Percentiles rank a stretch among this genome's conserved stretches.
phyloP scores from a whole-genome alignment of 305 asterid species.

The Fraxinus sp. region DNA sequence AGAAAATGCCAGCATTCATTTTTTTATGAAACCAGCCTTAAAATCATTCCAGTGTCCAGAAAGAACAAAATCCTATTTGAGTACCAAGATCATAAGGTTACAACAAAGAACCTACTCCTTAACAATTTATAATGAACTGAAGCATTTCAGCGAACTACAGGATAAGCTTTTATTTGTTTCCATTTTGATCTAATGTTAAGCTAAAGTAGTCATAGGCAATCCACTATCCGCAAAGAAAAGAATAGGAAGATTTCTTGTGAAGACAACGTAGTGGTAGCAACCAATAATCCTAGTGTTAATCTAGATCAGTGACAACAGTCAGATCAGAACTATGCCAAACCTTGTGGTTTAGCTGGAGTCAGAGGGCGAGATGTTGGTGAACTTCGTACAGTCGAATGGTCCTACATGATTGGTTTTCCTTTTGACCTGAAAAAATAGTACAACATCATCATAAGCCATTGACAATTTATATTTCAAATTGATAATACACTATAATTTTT shows the following conservation, averaged over 20 bases:
- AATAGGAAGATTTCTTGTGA: background rate
- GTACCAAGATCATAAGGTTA: background rate
- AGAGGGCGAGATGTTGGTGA: slow-evolving; percentile 40
- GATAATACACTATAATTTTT: background rate
- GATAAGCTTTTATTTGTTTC: background rate
- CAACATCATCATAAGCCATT: slow-evolving; percentile 16
- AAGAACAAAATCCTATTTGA: background rate
- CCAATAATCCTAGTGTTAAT: slow-evolving; percentile 13
- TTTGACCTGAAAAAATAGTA: slow-evolving; percentile 61
- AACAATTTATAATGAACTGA: background rate
- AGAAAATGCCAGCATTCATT: background rate
- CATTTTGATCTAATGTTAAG: background rate
- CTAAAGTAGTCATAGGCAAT: background rate
- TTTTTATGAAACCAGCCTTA: background rate
- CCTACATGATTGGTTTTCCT: slow-evolving; percentile 72
- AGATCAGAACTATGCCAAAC: slow-evolving; percentile 34
- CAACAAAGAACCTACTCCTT: background rate
- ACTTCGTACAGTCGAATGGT: slow-evolving; percentile 86
- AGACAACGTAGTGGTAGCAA: background rate
- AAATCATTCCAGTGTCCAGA: background rate
- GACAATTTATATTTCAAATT: background rate
- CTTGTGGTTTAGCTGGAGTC: slow-evolving; percentile 37
- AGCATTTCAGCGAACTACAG: slow-evolving; percentile 6
- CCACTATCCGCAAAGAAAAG: background rate
- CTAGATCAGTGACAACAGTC: slow-evolving; percentile 30